These are phyloP conservation scores for Lentinula sp. DNA, from an alignment of 768 basidiomycete genomes.

Conservation along the genomic window DNA sequence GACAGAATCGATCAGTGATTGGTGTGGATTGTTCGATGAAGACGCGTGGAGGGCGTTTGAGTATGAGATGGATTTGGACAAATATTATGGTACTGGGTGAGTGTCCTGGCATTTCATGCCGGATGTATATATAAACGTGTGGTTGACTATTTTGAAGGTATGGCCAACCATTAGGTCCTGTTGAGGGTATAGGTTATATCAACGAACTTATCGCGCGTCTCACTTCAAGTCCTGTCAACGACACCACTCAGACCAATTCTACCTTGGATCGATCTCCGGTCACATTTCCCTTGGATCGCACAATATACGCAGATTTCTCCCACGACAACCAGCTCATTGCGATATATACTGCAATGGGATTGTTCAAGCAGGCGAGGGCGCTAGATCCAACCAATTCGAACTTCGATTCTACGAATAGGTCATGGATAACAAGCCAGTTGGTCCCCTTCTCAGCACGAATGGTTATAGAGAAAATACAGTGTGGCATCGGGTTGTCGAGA, in stretches of 20 bases:
- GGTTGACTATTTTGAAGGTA: constrained; percentile 33
- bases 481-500: neutral
- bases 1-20: constrained; percentile 46
- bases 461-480: constrained; percentile 47
- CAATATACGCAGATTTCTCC: constrained; percentile 74
- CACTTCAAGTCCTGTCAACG: constrained; percentile 52
- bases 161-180: constrained; percentile 61
- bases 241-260: constrained; percentile 70
- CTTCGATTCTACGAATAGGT: constrained; percentile 16
- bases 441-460: constrained; percentile 74
- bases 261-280: constrained; percentile 57
- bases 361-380: constrained; percentile 32
- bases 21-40: constrained; percentile 65
- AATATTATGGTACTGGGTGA: constrained; percentile 75
- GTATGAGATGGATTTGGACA: constrained; percentile 66
- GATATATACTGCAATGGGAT: constrained; percentile 61
- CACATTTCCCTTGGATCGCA: constrained; percentile 68
- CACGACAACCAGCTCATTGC: constrained; percentile 86
- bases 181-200: constrained; percentile 83
- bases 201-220: constrained; percentile 87
- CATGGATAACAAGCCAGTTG: constrained; percentile 53
- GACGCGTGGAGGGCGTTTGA: constrained; percentile 65
- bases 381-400: constrained; percentile 26
- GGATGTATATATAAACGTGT: neutral
- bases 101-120: constrained; percentile 11